Evolutionary conservation across 2,329 filamentous ascomycete species (phyloP), one percentile per base, ranked within the genome.

Genomic region (Niveomyces coronatus): DNA sequence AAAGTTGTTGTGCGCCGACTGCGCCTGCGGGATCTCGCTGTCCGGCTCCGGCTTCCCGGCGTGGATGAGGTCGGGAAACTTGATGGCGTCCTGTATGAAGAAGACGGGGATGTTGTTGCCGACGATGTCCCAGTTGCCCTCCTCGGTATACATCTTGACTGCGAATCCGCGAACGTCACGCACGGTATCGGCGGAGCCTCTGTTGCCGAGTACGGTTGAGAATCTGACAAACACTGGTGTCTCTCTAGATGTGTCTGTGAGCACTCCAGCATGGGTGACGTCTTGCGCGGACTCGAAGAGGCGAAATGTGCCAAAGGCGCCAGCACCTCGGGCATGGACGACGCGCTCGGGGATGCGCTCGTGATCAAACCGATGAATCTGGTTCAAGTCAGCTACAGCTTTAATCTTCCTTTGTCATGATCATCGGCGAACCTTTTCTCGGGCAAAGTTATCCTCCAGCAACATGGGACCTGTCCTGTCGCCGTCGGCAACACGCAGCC

Each of bases 91-190:
- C 46, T 84, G 79, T 42, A 85, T 82, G 57, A 85, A 85, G 58
- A 85, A 84, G 10, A 85, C 76, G 0, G 80, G 78, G 30, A 83
- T 83, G 46, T 85, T 77, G 59, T 86, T 85, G 23, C 79, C 79
- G 3, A 83, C 76, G 20, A 83, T 65, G 45, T 85, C 81, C 76
- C 79, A 85, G 48, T 84, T 86, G 4, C 82, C 83, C 49, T 88
- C 82, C 1, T 82, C 63, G 0, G 83, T 87, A 53, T 87, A 87
- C 50, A 60, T 54, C 30, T 61, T 59, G 45, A 85, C 60, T 0
- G 84, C 82, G 45, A 89, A 91, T 1, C 85, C 84, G 26, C 83
- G 75, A 3, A 87, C 81, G 63, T 91, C 84, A n/a, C 85, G 74
- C 1, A 87, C 84, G 0, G 82, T 88, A 53, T 91, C 85, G 5